Base-by-base conservation (phyloP, 2,329 filamentous ascomycete species). In the Gaeumannomyces sp. region DNA sequence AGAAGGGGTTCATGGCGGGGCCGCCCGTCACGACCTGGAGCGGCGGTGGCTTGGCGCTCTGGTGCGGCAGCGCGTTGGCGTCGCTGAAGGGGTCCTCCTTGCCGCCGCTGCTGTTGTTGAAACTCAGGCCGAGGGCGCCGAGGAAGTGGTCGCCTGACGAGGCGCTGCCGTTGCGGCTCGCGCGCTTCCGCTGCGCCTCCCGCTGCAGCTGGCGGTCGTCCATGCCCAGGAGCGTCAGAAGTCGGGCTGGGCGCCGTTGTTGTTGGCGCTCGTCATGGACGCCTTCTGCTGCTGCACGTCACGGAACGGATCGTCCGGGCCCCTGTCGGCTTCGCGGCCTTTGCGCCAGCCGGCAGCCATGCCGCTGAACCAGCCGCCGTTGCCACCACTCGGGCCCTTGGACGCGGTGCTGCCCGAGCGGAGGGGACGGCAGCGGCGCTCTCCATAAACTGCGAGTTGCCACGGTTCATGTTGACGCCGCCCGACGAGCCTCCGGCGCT, bases 391-490 rank as follows among this genome's bases (percentile, higher is more conserved):
- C 77, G 76, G 58, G 59, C 31, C 8, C 33, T 1, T 57, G 45
- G 66, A 77, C 80, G 67, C 57, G 33, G 27, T 64, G 56, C 59
- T 61, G 56, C 25, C 45, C 56, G 58, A 63, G n/a, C 61, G 28
- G 61, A 58, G 16, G 29, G 78, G 33, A 71, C 71, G 16, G 67
- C 31, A 16, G 27, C 38, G 50, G 50, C 66, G 63, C 68, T 65
- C 29, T 77, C 75, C 66, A 78, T 74, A 67, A 82, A 84, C 68
- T 85, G 83, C 11, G 83, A 84, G 68, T 81, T 83, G 8, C 82
- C 81, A 61, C 81, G 76, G 71, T 85, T 79, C 67, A 84, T 76
- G 65, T 84, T 79, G 35, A 84, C 78, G 29, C 60, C 35, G 60
- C 75, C 77, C 2, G 78, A 74, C 11, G 73, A 71, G 25, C 35